These are phyloP conservation scores for Acarospora socialis DNA, from an alignment of 2,329 filamentous ascomycete species.

Conservation along the genomic window DNA sequence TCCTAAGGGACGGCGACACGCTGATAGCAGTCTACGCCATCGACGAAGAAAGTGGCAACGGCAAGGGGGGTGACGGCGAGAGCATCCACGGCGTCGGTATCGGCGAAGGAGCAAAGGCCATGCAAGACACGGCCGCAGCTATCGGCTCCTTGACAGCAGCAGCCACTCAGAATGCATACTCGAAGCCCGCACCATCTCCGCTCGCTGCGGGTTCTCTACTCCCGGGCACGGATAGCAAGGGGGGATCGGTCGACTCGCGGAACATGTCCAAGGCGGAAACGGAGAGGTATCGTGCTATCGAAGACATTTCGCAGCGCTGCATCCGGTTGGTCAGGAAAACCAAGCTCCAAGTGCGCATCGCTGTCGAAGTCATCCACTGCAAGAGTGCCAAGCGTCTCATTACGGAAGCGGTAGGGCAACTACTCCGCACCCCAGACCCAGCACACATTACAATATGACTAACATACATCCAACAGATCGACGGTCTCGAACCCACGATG, in stretches of 20 bases:
- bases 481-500: slow-evolving; percentile 76
- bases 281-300: slow-evolving; percentile 67
- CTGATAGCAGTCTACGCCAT: slow-evolving; percentile 86
- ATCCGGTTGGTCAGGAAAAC: slow-evolving; percentile 83
- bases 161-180: slow-evolving; percentile 24
- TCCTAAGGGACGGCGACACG: slow-evolving; percentile 85
- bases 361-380: slow-evolving; percentile 95
- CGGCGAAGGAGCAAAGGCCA: slow-evolving; percentile 58
- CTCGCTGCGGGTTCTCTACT: slow-evolving; percentile 9
- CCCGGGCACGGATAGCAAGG: slow-evolving; percentile 24
- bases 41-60: slow-evolving; percentile 56
- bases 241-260: slow-evolving; percentile 32
- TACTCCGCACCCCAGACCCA: too few relatives aligned
- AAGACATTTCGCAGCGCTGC: slow-evolving; percentile 70
- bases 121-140: slow-evolving; percentile 60
- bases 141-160: slow-evolving; percentile 47
- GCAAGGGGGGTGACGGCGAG: slow-evolving; percentile 19
- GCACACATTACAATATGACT: slow-evolving; percentile 2
- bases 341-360: slow-evolving; percentile 76
- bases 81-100: slow-evolving; percentile 36
- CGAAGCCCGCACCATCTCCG: slow-evolving; percentile 17
- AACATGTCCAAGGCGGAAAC: slow-evolving; percentile 52
- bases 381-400: slow-evolving; percentile 95
- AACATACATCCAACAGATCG: slow-evolving; percentile 44
- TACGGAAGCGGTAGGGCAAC: slow-evolving; percentile 66